Evolutionary conservation across 345 rosid genomes (phyloP), one percentile per base, ranked within the genome.

Genomic region (Brassica rapa): DNA sequence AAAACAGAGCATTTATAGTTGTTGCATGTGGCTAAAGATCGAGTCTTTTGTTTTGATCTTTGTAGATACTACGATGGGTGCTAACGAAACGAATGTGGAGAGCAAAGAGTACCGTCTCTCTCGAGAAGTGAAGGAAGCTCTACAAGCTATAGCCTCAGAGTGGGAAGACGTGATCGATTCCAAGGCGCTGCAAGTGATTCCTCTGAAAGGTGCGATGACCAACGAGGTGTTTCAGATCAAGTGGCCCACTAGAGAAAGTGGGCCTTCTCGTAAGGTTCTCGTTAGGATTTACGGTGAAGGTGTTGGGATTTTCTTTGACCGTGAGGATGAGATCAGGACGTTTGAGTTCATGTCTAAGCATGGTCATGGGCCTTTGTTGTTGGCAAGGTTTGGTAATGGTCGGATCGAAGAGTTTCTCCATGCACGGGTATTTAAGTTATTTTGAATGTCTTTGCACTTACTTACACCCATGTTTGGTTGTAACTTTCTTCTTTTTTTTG

Each of bases 251-350:
- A 86, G 51, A 4, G 81, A 67, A 6, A 21, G 70, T 29, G 78
- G 81, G 16, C 81, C 76, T 51, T 84, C 90, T 0, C 76, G 76
- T 11, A 84, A 90, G 81, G 88, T 94, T 75, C 15, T 94, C 66
- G 86, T 91, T 77, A 86, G 99, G 84, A 89, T 94, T 66, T 94
- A 94, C 25, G 97, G 99, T 21, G 94, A 91, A 78, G 99, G 99
- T 33, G 97, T 93, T 55, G 98, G 88, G 11, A 83, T 88, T 8
- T 95, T 93, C 80, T 93, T 94, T 77, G 88, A 89, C 75, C 83
- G 97, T 81, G 86, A 87, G 24, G 84, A 89, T 65, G 98, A 95
- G 87, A 89, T 93, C 64, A 84, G 83, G 80, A 95, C 96, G 0
- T 93, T 93, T 78, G 98, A 93, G 87, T 90, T 83, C 67, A 88